Percentiles rank a stretch among this genome's conserved stretches.
These are phyloP conservation scores for Arachis monticola DNA, from an alignment of 331 rosid genomes.

Conservation along the genomic window DNA sequence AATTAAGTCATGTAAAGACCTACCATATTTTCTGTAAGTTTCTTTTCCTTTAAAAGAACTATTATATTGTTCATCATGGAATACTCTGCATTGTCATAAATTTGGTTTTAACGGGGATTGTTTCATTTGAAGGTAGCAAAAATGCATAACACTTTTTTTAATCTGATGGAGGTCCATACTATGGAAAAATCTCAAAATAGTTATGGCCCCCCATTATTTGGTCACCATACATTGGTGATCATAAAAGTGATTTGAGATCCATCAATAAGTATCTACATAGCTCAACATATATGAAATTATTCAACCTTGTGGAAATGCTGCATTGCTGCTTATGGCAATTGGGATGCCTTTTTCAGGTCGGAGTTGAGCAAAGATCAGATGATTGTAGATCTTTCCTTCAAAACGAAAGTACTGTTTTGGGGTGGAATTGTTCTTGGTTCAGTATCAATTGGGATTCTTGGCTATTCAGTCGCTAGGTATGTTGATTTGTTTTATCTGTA, in stretches of 20 bases:
- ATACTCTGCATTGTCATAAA: conserved; percentile 11
- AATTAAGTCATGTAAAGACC: conserved; percentile 77
- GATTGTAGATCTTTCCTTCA: conserved; percentile 63
- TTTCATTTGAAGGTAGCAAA: conserved; percentile 20
- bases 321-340: conserved; percentile 26
- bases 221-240: conserved; percentile 1
- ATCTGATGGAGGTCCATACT: conserved; percentile 15
- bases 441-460: conserved; percentile 73
- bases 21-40: conserved; percentile 88
- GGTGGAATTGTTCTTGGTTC: conserved; percentile 68
- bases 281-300: conserved; percentile 20
- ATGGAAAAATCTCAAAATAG: conserved; percentile 19
- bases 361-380: conserved; percentile 84
- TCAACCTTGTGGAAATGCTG: conserved; percentile 20
- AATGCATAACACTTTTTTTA: not conserved
- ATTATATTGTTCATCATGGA: conserved; percentile 25
- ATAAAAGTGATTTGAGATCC: conserved; percentile 18
- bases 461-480: conserved; percentile 76
- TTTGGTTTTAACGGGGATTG: conserved; percentile 13
- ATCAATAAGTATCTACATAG: not conserved
- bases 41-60: conserved; percentile 25
- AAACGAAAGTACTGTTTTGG: conserved; percentile 64
- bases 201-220: conserved; percentile 2
- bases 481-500: conserved; percentile 7
- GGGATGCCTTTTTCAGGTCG: conserved; percentile 60